A percentile compares a stretch with the other conserved stretches of the same genome.
These are phyloP conservation scores for Echium plantagineum DNA, from an alignment of 257 asterid species.

Conservation along the genomic window DNA sequence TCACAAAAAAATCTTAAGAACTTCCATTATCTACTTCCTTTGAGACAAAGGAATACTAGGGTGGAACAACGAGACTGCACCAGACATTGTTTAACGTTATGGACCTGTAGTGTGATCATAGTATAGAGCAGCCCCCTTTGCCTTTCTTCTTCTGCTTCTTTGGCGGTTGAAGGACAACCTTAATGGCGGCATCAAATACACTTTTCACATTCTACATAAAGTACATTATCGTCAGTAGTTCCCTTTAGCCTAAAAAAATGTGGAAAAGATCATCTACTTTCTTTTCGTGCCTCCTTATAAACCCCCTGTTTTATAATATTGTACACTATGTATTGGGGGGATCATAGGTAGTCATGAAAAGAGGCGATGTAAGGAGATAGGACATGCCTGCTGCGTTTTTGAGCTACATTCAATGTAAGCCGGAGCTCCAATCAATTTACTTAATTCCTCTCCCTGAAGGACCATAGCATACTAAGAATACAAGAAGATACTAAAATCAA, in stretches of 20 bases:
- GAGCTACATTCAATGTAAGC: conserved; percentile 39
- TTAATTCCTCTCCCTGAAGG: conserved; percentile 33
- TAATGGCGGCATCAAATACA: conserved; percentile 48
- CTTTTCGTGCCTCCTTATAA: too few relatives aligned
- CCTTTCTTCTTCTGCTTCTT: conserved; percentile 44
- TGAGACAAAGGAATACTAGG: conserved; percentile 22
- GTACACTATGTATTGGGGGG: too few relatives aligned
- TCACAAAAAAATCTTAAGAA: conserved; percentile 36
- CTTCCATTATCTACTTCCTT: conserved; percentile 25
- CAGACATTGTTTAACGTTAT: conserved; percentile 14
- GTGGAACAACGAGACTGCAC: conserved; percentile 14
- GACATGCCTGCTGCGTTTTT: conserved; percentile 36
- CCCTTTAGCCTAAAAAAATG: not conserved
- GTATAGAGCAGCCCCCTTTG: conserved; percentile 44
- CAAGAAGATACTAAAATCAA: not conserved
- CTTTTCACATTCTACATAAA: conserved; percentile 41
- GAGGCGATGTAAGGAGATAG: not conserved
- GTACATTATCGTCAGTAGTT: not conserved
- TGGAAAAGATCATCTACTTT: too few relatives aligned
- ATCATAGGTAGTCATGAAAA: too few relatives aligned
- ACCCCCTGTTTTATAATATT: too few relatives aligned
- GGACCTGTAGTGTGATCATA: conserved; percentile 43
- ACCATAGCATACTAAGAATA: too few relatives aligned
- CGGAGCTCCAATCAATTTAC: conserved; percentile 34
- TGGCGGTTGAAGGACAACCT: conserved; percentile 50